Percentiles rank a stretch among this genome's conserved stretches.
These are phyloP conservation scores for Pythium chondricola DNA, from an alignment of 352 stramenopile species.

Conservation along the genomic window DNA sequence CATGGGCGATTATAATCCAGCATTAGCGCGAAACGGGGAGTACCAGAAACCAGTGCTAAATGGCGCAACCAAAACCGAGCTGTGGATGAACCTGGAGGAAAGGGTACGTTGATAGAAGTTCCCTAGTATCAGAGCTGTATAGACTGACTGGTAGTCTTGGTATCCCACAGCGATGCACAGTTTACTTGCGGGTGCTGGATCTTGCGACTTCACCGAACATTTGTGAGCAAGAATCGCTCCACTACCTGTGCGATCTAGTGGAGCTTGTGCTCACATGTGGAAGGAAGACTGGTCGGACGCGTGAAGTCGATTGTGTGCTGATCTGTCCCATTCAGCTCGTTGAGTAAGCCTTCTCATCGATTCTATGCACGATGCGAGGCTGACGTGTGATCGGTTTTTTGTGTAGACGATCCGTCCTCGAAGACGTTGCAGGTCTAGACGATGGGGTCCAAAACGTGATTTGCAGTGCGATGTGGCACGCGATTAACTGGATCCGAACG, in stretches of 20 bases:
- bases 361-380: background rate
- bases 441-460: conserved; percentile 29
- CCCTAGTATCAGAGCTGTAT: background rate
- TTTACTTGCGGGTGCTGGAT: conserved; percentile 47
- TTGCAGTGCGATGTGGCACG: conserved; percentile 43
- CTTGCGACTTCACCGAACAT: conserved; percentile 34
- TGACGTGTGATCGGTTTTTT: background rate
- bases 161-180: background rate
- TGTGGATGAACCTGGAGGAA: conserved; percentile 30
- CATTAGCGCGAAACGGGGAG: conserved; percentile 10
- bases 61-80: conserved; percentile 30
- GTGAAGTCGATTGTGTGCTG: conserved; percentile 39
- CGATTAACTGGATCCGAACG: conserved; percentile 57
- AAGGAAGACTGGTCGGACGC: conserved; percentile 20
- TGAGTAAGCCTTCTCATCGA: conserved; percentile 31
- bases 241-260: conserved; percentile 35
- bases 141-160: background rate
- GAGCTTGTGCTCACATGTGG: conserved; percentile 36
- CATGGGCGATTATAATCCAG: conserved; percentile 35
- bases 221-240: conserved; percentile 34
- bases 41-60: conserved; percentile 30
- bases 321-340: conserved; percentile 53
- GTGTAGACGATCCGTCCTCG: conserved; percentile 29
- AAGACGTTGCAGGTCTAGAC: conserved; percentile 37
- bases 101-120: conserved; percentile 1